Base-by-base conservation (phyloP, 1,284 basidiomycete species). In the Cryptococcus hybrid region DNA sequence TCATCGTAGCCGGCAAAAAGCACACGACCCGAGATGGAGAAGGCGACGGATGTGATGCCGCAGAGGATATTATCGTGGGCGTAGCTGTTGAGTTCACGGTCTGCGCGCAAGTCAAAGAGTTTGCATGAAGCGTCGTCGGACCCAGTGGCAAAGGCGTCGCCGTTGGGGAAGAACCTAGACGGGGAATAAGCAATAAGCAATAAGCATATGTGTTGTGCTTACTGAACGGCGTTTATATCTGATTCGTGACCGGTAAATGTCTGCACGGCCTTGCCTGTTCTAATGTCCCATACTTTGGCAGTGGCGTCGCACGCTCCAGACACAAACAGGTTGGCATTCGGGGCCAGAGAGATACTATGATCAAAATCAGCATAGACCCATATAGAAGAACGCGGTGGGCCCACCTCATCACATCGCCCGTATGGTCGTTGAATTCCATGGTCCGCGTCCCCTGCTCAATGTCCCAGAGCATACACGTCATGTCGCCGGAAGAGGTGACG, bases 401-500 rank as follows among this genome's bases (percentile, higher is more conserved):
- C 63, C 69, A 94, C 92, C 91, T 96, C 95, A 98, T 98, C 60
- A 99, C 95, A 81, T 99, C 95, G 48, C 95, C 96, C 12, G 94
- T 97, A 77, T 99, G 96, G 79, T 98, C 96, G 74, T 90, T 95
- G 79, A 99, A 99, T 80, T 98, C 95, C 67, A 92, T 88, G 12
- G 93, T 89, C 61, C 93, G 84, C 2, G 93, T 91, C 64, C 95
- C 96, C 35, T 92, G 91, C 78, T 98, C 94, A 64, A 99, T 91
- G 79, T 99, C 95, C 95, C 96, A 99, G 43, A 98, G 84, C 92
- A 99, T 98, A 78, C 96, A 98, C 44, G 93, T 96, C 94, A 98
- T 99, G 79, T 99, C 95, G 60, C 95, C 95, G 15, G 93, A 97
- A 64, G 87, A 89, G 36, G 95, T 99, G 61, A 99, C 87, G 70